Percentiles rank a stretch among this genome's conserved stretches.
These are phyloP conservation scores for Medicago lupulina DNA, from an alignment of 306 rosid species.

Conservation along the genomic window DNA sequence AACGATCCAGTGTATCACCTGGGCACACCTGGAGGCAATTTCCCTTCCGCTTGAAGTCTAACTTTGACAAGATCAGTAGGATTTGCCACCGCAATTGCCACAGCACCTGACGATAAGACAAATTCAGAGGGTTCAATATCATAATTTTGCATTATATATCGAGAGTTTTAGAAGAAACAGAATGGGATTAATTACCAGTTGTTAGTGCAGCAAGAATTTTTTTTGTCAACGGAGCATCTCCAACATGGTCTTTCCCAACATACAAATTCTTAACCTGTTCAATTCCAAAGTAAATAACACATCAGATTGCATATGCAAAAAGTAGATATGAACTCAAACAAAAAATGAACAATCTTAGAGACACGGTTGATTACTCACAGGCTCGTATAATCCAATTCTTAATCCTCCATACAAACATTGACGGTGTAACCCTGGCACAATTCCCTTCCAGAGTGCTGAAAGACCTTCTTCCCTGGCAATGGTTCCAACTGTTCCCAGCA, in stretches of 20 bases:
- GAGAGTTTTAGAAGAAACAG: slow-evolving; percentile 28
- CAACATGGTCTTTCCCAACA: slow-evolving; percentile 81
- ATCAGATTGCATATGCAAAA: slow-evolving; percentile 39
- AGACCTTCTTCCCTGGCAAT: slow-evolving; percentile 98
- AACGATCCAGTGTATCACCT: slow-evolving; percentile 93
- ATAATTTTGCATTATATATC: slow-evolving; percentile 14
- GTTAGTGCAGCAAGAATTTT: slow-evolving; percentile 93
- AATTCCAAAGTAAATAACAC: slow-evolving; percentile 29
- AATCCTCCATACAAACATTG: slow-evolving; percentile 92
- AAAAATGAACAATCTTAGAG: slow-evolving; percentile 3
- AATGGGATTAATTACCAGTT: slow-evolving; percentile 65
- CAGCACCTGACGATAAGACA: slow-evolving; percentile 66
- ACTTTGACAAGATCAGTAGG: slow-evolving; percentile 98
- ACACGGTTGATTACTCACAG: slow-evolving; percentile 58
- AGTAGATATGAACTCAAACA: slow-evolving; percentile 30
- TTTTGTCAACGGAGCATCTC: slow-evolving; percentile 89
- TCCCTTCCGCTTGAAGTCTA: slow-evolving; percentile 97
- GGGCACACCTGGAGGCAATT: slow-evolving; percentile 83
- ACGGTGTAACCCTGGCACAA: slow-evolving; percentile 93
- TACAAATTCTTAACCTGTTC: slow-evolving; percentile 80
- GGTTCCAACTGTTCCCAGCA: slow-evolving; percentile 92
- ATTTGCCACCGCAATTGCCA: slow-evolving; percentile 83
- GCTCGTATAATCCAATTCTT: slow-evolving; percentile 92
- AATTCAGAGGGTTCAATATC: not conserved
- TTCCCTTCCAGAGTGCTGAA: slow-evolving; percentile 89